Percentiles rank a stretch among this genome's conserved stretches.
Conservation (phyloP, 2,329 filamentous ascomycete species). For the Cordyceps javanica region DNA sequence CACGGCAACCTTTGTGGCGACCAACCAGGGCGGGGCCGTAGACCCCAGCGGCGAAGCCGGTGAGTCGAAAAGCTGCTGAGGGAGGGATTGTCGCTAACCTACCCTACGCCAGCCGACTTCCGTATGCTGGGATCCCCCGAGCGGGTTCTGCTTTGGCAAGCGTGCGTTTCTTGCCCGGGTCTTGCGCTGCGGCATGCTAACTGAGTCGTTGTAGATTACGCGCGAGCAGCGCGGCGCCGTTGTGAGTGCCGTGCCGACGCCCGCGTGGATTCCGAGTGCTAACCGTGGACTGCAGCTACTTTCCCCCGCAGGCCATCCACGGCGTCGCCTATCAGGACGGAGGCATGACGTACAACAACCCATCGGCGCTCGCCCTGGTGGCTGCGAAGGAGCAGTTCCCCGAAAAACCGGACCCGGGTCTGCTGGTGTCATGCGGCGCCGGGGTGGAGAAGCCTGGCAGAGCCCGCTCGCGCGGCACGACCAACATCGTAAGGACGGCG, state of each 20-base stretch:
- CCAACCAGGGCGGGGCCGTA: not conserved
- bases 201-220: not conserved
- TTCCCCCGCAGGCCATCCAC: not conserved
- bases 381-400: not conserved
- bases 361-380: not conserved
- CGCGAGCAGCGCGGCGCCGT: not conserved
- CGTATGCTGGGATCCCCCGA: not conserved
- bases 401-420: not conserved
- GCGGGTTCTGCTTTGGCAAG: not conserved
- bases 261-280: not conserved
- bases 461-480: not conserved
- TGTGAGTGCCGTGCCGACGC: not conserved
- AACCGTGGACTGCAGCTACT: not conserved
- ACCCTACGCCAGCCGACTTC: not conserved
- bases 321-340: not conserved
- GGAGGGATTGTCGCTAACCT: not conserved
- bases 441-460: not conserved
- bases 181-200: not conserved
- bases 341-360: not conserved
- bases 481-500: not conserved
- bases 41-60: not conserved
- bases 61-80: not conserved
- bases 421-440: not conserved
- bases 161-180: not conserved
- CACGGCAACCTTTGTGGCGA: not conserved